Conservation (phyloP, 495 filamentous ascomycete genomes). For the Hypoxylon subgilvum region DNA sequence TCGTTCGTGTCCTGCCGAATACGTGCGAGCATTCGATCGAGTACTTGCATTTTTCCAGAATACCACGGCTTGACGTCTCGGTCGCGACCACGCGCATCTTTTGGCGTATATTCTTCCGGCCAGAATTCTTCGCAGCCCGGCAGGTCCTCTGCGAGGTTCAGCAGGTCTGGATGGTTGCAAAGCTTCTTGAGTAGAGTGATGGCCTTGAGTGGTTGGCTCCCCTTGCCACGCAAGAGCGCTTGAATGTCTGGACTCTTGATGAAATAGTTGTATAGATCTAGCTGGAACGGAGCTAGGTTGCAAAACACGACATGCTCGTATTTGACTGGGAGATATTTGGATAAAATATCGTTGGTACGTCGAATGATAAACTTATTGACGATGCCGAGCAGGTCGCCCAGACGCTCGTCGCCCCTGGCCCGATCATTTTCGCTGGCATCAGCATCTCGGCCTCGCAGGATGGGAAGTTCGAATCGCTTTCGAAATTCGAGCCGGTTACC, state of each 20-base stretch:
- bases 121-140: slow-evolving; percentile 83
- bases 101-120: slow-evolving; percentile 87
- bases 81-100: slow-evolving; percentile 85
- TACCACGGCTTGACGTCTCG: slow-evolving; percentile 95
- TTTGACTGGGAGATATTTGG: slow-evolving; percentile 97
- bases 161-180: slow-evolving; percentile 96
- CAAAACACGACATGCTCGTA: slow-evolving; percentile 99
- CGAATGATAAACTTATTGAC: slow-evolving; percentile 99
- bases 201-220: slow-evolving; percentile 93
- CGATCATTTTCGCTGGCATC: slow-evolving; percentile 83
- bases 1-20: slow-evolving; percentile 97
- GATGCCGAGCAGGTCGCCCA: slow-evolving; percentile 76
- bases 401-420: slow-evolving; percentile 81
- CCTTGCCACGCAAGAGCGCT: slow-evolving; percentile 88
- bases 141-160: slow-evolving; percentile 82
- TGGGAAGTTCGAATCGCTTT: slow-evolving; percentile 92
- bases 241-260: slow-evolving; percentile 95
- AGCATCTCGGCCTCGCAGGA: slow-evolving; percentile 89
- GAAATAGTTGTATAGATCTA: slow-evolving; percentile 94
- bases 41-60: slow-evolving; percentile 96
- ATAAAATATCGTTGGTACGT: slow-evolving; percentile 95
- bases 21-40: slow-evolving; percentile 96
- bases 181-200: slow-evolving; percentile 97
- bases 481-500: slow-evolving; percentile 91
- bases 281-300: slow-evolving; percentile 90